Evolutionary conservation across 331 rosid genomes (phyloP).

Genomic region (Erythrophleum ivorense): DNA sequence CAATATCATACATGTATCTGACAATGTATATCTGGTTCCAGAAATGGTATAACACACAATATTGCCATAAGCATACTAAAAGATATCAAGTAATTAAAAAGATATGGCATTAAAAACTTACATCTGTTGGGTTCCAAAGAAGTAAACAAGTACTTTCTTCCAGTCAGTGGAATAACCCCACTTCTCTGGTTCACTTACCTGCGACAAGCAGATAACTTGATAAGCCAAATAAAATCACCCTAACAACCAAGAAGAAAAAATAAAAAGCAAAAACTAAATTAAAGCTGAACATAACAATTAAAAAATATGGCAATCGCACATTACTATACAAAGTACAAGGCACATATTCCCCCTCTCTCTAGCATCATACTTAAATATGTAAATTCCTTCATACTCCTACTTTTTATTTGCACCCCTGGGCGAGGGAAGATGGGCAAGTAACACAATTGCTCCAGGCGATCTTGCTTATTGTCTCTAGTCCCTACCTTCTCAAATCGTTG

Average conservation of each 20-base stretch:
- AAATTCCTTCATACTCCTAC: background rate
- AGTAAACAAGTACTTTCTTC: slow-evolving; percentile 89
- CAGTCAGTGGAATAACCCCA: slow-evolving; percentile 88
- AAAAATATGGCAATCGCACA: slow-evolving; percentile 4
- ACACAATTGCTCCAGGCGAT: background rate
- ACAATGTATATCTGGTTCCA: background rate
- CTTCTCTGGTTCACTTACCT: slow-evolving; percentile 90
- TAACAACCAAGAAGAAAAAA: background rate
- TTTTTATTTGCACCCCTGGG: background rate
- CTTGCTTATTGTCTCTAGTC: background rate
- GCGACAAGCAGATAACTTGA: slow-evolving; percentile 47
- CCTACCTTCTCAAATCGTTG: background rate
- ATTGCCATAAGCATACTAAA: slow-evolving; percentile 5
- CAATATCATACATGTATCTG: slow-evolving; percentile 12
- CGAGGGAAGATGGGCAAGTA: background rate
- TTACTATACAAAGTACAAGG: background rate
- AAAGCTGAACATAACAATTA: background rate
- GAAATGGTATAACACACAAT: slow-evolving; percentile 1
- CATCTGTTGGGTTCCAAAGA: slow-evolving; percentile 97
- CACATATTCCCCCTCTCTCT: background rate
- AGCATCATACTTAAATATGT: background rate
- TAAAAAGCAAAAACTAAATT: background rate
- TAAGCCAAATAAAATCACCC: slow-evolving; percentile 31
- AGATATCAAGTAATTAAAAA: slow-evolving; percentile 14
- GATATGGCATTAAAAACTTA: slow-evolving; percentile 51